These are phyloP conservation scores for Phanerochaete carnosa DNA, from an alignment of 768 basidiomycete genomes.

Conservation along the genomic window DNA sequence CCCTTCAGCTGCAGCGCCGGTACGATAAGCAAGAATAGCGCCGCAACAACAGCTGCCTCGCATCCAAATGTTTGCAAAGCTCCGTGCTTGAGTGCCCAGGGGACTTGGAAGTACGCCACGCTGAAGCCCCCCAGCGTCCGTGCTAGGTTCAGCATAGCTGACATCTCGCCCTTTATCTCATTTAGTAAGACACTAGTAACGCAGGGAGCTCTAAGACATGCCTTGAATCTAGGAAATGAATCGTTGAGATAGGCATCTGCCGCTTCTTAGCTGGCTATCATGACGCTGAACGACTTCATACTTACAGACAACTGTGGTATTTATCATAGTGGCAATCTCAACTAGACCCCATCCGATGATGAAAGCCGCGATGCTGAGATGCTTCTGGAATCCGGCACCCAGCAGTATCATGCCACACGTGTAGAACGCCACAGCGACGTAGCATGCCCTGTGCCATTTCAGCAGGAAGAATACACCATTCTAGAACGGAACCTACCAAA, in stretches of 20 bases:
- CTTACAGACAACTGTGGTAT: constrained; percentile 58
- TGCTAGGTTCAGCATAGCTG: constrained; percentile 56
- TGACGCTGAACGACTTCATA: constrained; percentile 15
- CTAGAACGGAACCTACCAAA: constrained; percentile 40
- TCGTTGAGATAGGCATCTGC: constrained; percentile 47
- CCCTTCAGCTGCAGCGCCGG: constrained; percentile 52
- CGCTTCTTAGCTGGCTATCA: neutral
- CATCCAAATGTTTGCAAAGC: constrained; percentile 59
- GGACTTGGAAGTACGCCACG: constrained; percentile 65
- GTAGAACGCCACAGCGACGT: constrained; percentile 55
- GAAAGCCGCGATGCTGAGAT: constrained; percentile 46
- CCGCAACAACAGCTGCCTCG: constrained; percentile 59
- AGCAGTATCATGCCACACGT: constrained; percentile 58
- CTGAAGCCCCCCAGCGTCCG: constrained; percentile 58
- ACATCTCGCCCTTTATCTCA: constrained; percentile 53
- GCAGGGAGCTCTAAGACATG: constrained; percentile 1
- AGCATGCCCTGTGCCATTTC: constrained; percentile 45
- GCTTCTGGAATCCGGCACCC: constrained; percentile 52
- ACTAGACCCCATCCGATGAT: constrained; percentile 70
- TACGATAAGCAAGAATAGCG: constrained; percentile 48
- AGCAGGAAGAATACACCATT: neutral
- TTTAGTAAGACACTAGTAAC: neutral
- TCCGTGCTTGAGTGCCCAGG: constrained; percentile 59
- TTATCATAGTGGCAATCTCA: constrained; percentile 52
- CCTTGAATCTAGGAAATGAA: constrained; percentile 43